Evolutionary conservation across 2,329 filamentous ascomycete genomes (phyloP), one percentile per base, ranked within the genome.

Genomic region (Pyricularia pennisetigena): DNA sequence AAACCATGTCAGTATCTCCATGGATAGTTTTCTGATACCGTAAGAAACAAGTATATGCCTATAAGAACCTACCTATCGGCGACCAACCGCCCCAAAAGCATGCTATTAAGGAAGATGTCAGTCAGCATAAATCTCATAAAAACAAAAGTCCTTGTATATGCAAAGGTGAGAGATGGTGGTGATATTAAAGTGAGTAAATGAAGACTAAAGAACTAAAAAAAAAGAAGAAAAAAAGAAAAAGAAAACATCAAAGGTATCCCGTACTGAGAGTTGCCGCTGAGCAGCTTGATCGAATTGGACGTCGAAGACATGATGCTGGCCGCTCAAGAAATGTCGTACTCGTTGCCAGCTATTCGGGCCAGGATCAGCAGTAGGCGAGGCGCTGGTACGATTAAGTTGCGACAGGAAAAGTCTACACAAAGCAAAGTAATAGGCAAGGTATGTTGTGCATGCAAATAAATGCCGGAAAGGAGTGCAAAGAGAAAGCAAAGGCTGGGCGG

Each of bases 261-360:
- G 6, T 67, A 67, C 66, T 67, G 66, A 5, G 66, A 67, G 59
- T 67, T 67, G 66, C 66, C 66, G 66, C 66, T 67, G 12, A 67
- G 66, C 66, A 67, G 66, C 57, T 67, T 67, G 66, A 67, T 67
- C 28, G 66, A 67, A 59, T 67, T 67, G 26, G 66, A 67, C 23
- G 49, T 30, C 7, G 66, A 61, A 26, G 66, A 61, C 66, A 67
- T 67, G 64, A 35, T 49, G 64, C 35, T 24, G 64, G 16, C n/a
- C 1, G 4, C 9, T 61, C 57, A 28, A 28, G 57, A 61, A 14
- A 24, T 4, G 57, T 24, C 57, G 57, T 23, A 61, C 23, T 61
- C 14, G 23, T 24, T 61, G 28, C 57, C 26, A 12, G 23, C n/a
- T 24, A 28, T 14, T 12, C 57, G 8, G 57, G 23, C 9, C 24